Conservation (phyloP, 2,329 filamentous ascomycete genomes). For the Amesomyces nigricolor region DNA sequence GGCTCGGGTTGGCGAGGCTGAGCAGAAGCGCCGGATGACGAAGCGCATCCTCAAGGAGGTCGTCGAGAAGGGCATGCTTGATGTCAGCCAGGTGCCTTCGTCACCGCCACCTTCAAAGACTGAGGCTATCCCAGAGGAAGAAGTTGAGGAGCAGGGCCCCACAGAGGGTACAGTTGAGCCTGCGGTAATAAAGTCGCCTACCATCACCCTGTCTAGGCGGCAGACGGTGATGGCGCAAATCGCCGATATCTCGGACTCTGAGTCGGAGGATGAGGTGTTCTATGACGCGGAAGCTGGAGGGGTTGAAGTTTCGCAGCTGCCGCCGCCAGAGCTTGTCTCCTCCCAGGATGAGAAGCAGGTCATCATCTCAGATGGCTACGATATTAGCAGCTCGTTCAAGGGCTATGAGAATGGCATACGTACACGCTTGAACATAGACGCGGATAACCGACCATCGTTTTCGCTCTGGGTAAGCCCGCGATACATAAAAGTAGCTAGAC, state of each 20-base stretch:
- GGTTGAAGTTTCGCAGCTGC: constrained; percentile 70
- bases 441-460: constrained; percentile 87
- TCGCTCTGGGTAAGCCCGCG: constrained; percentile 76
- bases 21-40: constrained; percentile 81
- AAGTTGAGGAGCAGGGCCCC: constrained; percentile 23
- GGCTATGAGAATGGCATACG: constrained; percentile 90
- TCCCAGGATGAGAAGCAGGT: constrained; percentile 42
- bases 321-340: constrained; percentile 40
- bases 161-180: constrained; percentile 24
- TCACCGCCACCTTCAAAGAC: constrained; percentile 29
- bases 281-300: constrained; percentile 95
- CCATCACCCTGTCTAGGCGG: constrained; percentile 44
- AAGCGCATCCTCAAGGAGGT: constrained; percentile 86
- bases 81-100: constrained; percentile 32
- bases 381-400: constrained; percentile 72
- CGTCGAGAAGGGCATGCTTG: constrained; percentile 51
- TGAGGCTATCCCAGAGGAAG: constrained; percentile 34
- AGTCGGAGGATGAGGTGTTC: constrained; percentile 85
- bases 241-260: constrained; percentile 70
- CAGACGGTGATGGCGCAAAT: constrained; percentile 66
- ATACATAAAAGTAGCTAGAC: not conserved
- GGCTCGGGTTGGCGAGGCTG: constrained; percentile 78
- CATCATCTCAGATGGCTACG: constrained; percentile 43
- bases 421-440: constrained; percentile 76
- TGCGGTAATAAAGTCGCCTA: constrained; percentile 37